Evolutionary conservation across 139 green algal species (phyloP).

Genomic region (Pseudopediastrum boryanum): DNA sequence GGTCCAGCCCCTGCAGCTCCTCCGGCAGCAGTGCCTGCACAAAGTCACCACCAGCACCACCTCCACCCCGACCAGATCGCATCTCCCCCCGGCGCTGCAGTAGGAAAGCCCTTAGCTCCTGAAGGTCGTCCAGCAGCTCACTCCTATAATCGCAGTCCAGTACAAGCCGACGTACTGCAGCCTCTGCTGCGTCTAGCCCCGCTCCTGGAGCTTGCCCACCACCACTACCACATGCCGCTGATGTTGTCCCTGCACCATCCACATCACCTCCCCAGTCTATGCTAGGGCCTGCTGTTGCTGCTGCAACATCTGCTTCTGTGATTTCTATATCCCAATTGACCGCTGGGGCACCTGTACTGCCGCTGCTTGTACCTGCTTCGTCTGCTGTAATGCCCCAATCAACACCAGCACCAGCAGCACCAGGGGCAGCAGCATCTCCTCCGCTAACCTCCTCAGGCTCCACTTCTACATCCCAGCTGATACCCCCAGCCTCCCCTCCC

Average conservation of each 20-base stretch:
- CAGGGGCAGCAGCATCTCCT: background rate
- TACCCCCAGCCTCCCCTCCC: slow-evolving; percentile 5
- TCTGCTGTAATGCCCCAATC: slow-evolving; percentile 52
- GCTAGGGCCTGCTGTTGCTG: slow-evolving; percentile 13
- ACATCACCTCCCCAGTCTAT: slow-evolving; percentile 66
- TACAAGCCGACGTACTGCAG: slow-evolving; percentile 33
- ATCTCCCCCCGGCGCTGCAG: slow-evolving; percentile 40
- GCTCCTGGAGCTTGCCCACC: background rate
- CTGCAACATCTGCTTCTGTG: slow-evolving; percentile 20
- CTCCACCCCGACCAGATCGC: background rate
- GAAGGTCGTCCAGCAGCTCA: slow-evolving; percentile 60
- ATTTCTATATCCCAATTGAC: background rate
- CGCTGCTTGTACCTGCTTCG: slow-evolving; percentile 5
- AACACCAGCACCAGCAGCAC: slow-evolving; percentile 30
- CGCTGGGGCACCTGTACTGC: background rate
- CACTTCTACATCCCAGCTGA: slow-evolving; percentile 37
- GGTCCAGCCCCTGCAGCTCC: slow-evolving; percentile 40
- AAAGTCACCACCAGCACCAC: slow-evolving; percentile 36
- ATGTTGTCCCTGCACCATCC: background rate
- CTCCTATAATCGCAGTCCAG: slow-evolving; percentile 41
- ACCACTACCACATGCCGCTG: background rate
- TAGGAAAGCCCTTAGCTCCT: slow-evolving; percentile 66
- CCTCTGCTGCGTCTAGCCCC: background rate
- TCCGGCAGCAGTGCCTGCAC: slow-evolving; percentile 36
- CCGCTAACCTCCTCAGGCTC: too few species aligned